Evolutionary conservation across 805 yeast genomes (phyloP).

Genomic region (Wickerhamiella azyma): DNA sequence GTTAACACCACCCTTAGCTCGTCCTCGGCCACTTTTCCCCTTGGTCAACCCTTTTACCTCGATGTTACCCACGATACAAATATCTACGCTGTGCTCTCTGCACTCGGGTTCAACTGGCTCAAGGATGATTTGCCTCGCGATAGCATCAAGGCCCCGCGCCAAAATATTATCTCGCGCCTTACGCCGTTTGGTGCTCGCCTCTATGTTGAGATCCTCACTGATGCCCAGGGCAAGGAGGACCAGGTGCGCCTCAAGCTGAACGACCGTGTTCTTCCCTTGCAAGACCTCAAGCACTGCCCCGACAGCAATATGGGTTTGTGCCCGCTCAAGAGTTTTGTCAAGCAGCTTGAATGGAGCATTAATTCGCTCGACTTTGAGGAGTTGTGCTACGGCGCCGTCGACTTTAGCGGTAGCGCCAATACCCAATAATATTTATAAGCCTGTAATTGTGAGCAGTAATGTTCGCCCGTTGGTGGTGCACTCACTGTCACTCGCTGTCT

Average conservation of each 20-base stretch:
- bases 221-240: slow-evolving; percentile 17
- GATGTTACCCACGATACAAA: slow-evolving; percentile 69
- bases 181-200: slow-evolving; percentile 32
- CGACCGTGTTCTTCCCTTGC: slow-evolving; percentile 28
- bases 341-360: slow-evolving; percentile 21
- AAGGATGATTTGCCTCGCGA: slow-evolving; percentile 34
- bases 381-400: slow-evolving; percentile 19
- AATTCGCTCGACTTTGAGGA: slow-evolving; percentile 20
- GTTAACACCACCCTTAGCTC: slow-evolving; percentile 33
- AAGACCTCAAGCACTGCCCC: slow-evolving; percentile 25
- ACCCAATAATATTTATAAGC: too few species aligned
- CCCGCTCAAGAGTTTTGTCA: slow-evolving; percentile 20
- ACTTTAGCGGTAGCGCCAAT: not conserved
- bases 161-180: slow-evolving; percentile 28
- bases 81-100: slow-evolving; percentile 44
- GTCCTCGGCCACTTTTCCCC: slow-evolving; percentile 25
- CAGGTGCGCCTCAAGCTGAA: slow-evolving; percentile 27
- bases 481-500: too few species aligned
- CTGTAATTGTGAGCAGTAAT: too few species aligned
- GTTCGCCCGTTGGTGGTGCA: too few species aligned
- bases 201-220: slow-evolving; percentile 26
- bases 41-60: slow-evolving; percentile 42
- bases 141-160: slow-evolving; percentile 30
- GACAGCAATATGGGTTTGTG: slow-evolving; percentile 24
- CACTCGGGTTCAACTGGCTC: slow-evolving; percentile 39